Evolutionary conservation across 176 grass and related monocot species (phyloP).

Genomic region (Ensete ventricosum): DNA sequence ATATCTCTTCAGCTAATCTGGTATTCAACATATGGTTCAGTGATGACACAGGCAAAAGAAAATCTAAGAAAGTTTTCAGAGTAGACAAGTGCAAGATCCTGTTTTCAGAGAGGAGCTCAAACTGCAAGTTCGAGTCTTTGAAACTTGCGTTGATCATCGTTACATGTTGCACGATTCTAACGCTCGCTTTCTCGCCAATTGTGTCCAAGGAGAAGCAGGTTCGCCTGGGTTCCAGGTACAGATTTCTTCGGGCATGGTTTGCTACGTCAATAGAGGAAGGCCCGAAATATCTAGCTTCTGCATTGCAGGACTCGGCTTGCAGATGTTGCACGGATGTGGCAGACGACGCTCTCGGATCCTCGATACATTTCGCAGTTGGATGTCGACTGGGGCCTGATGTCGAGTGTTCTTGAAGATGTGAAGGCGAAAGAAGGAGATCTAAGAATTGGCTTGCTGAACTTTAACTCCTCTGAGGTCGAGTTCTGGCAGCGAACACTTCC

Average conservation of each 20-base stretch:
- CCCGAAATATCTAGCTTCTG: too few species aligned
- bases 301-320: background rate
- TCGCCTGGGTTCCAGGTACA: background rate
- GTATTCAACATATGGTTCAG: background rate
- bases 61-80: background rate
- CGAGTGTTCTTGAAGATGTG: background rate
- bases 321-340: background rate
- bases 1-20: background rate
- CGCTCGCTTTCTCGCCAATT: background rate
- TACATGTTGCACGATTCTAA: background rate
- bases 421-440: background rate
- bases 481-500: background rate
- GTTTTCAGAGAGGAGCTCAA: background rate
- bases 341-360: background rate
- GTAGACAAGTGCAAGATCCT: constrained; percentile 1
- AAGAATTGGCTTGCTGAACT: background rate
- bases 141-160: background rate
- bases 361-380: background rate
- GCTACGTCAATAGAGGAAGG: too few species aligned
- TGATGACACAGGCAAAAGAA: constrained; percentile 1
- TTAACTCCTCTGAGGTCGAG: background rate
- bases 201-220: background rate
- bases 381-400: background rate
- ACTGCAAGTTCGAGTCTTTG: background rate
- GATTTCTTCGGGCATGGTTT: background rate